Conservation (phyloP, 306 rosid genomes). For the Dryas octopetala region DNA sequence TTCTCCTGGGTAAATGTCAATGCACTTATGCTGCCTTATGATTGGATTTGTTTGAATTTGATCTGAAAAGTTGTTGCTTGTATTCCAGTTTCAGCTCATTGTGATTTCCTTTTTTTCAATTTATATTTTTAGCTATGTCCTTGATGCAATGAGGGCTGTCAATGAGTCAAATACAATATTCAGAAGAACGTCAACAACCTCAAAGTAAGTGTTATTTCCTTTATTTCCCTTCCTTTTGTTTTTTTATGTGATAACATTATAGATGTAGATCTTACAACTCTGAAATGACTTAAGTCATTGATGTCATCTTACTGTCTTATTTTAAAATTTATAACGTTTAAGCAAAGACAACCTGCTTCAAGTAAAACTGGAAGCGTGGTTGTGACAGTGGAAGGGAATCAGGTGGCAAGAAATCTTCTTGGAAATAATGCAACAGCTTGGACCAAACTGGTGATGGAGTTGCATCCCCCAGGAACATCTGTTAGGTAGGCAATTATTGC, state of each 20-base stretch:
- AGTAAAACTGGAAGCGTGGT: constrained; percentile 63
- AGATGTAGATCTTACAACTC: constrained; percentile 18
- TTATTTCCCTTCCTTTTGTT: background rate
- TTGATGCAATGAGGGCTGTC: constrained; percentile 65
- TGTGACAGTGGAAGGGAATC: constrained; percentile 52
- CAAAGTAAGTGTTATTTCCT: constrained; percentile 55
- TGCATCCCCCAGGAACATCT: constrained; percentile 67
- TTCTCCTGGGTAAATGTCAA: constrained; percentile 80
- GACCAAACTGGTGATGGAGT: constrained; percentile 68
- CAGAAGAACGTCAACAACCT: constrained; percentile 39
- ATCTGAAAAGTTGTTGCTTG: constrained; percentile 3
- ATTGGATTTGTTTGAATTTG: constrained; percentile 15
- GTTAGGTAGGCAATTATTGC: constrained; percentile 49
- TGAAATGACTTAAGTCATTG: constrained; percentile 24
- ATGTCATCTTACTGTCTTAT: constrained; percentile 40
- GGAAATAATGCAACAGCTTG: constrained; percentile 54
- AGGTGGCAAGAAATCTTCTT: constrained; percentile 34
- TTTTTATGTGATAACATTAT: constrained; percentile 2
- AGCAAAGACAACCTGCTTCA: constrained; percentile 93
- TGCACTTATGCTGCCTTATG: constrained; percentile 19
- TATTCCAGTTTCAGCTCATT: constrained; percentile 21
- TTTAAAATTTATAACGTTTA: constrained; percentile 49
- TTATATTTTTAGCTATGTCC: constrained; percentile 50
- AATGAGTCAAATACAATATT: constrained; percentile 46
- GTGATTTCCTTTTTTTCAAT: constrained; percentile 12